Base-by-base conservation (phyloP, 2,329 filamentous ascomycete genomes). In the Pseudopithomyces chartarum region DNA sequence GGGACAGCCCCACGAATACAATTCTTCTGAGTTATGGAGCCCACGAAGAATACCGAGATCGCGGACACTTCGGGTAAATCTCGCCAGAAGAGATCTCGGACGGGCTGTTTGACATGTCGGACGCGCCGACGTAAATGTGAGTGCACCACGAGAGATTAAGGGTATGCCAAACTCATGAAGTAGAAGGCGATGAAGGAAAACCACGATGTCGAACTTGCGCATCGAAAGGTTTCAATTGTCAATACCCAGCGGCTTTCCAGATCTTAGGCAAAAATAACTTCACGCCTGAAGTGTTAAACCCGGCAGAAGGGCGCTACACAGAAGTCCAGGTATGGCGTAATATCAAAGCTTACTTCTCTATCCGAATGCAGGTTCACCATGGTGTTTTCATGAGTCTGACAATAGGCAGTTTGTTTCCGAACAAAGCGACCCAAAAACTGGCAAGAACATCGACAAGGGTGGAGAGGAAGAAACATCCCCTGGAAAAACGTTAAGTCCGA, bases 111-210 rank as follows among this genome's bases (percentile, higher is more conserved):
- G 60, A 80, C 79, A 52, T 83, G 81, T 71, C 78, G 81, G 32
- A 71, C 78, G 32, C 78, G 81, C 46, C 69, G 81, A 45, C 75
- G 80, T 32, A 83, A 83, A 70, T 83, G 81, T 81, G 33, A 48
- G 46, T 48, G 15, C 5, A 23, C 7, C 2, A 17, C 12, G 8
- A 2, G 20, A 22, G 15, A 6, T 11, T 2, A 66, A 61, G 76
- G 69, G 13, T 34, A 8, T 3, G 29, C 15, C 22, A 15, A 54
- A 15, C 22, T 42, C n/a, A 52, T 29, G 34, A 10, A n/a, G 3
- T n/a, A 22, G 32, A 54, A 84, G 81, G 82, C 57, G 82, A 84
- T 56, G 82, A 84, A 67, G 69, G 69, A 13, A 84, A 81, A 60
- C 82, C 82, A 3, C 67, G 67, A 2, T 85, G 82, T 42, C 77